Base-by-base conservation (phyloP, 2,329 filamentous ascomycete genomes). In the Beauveria caledonica region DNA sequence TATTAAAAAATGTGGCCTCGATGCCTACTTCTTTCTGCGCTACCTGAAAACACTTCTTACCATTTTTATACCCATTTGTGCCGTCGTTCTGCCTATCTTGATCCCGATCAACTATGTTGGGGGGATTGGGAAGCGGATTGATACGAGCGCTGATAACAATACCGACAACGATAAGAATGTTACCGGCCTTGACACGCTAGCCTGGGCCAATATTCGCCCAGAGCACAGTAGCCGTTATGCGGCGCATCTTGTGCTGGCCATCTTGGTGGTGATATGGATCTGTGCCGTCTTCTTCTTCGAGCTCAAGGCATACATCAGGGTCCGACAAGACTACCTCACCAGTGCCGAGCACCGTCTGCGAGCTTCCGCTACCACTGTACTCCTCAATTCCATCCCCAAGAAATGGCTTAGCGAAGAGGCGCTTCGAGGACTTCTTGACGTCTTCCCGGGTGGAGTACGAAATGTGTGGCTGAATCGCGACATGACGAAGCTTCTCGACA, bases 381-480 rank as follows among this genome's bases (percentile, higher is more conserved):
- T 99, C 6, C 92, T 99, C 57, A 94, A 88, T 64, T 88, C 88
- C 11, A 96, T 99, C 56, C 94, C 94, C 1, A 78, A 83, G 45
- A 96, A 95, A 69, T 99, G 94, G 94, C 84, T 96, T 8, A 91
- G 84, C 2, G 83, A 90, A 53, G 86, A 96, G 49, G 90, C 90
- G 0, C 80, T 99, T 5, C 82, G 86, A 61, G 88, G 88, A 0
- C 79, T 99, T 0, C 99, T 95, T 68, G 94, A 99, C 71, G 92
- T 97, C 1, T 97, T 97, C 67, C 94, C 94, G 0, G 94, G 94
- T 21, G 94, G 94, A 33, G 88, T 99, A 69, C 85, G 90, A 62
- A 97, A 97, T 66, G 89, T 99, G 51, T 99, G 93, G 92, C 86
- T 99, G 67, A 99, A 97, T 62, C 85, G 93, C 63, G 90, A 99